phyloP scores from a whole-genome alignment of 2,329 filamentous ascomycete genomes.

The Tolypocladium inflatum region DNA sequence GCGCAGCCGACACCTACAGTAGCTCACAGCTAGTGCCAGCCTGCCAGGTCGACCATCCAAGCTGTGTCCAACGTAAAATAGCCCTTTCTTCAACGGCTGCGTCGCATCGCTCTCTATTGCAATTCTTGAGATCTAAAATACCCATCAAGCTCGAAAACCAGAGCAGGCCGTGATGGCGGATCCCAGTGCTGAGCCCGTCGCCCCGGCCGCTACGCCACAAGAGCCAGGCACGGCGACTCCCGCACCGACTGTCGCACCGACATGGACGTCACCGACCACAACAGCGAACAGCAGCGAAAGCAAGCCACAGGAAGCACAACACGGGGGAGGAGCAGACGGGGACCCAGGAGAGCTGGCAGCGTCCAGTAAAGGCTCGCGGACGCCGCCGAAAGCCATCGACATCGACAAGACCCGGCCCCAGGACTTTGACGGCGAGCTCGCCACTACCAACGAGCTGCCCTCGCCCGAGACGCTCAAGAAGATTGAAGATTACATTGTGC shows the following conservation, averaged over 20 bases:
- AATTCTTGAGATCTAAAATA: background rate
- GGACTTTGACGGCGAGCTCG: slow-evolving; percentile 48
- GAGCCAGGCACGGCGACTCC: background rate
- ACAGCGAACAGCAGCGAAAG: background rate
- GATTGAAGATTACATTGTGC: slow-evolving; percentile 46
- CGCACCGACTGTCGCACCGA: background rate
- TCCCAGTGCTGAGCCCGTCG: background rate
- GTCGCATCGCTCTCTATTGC: background rate
- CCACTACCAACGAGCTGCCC: slow-evolving; percentile 47
- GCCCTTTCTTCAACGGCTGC: background rate
- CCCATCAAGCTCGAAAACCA: no score
- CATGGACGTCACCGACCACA: background rate
- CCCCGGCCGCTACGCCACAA: no score
- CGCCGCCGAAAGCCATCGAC: slow-evolving; percentile 17
- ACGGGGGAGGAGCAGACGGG: background rate
- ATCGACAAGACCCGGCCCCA: slow-evolving; percentile 29
- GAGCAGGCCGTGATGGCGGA: background rate
- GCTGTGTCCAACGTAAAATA: background rate
- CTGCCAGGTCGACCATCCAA: no score
- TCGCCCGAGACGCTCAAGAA: slow-evolving; percentile 35
- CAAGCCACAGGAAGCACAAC: background rate
- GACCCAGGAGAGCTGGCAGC: background rate
- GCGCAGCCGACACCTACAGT: no score
- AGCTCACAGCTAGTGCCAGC: no score
- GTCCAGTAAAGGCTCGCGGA: background rate